phyloP scores from a whole-genome alignment of 192 early-diverging fungal genomes.

The Podila clonocystis region DNA sequence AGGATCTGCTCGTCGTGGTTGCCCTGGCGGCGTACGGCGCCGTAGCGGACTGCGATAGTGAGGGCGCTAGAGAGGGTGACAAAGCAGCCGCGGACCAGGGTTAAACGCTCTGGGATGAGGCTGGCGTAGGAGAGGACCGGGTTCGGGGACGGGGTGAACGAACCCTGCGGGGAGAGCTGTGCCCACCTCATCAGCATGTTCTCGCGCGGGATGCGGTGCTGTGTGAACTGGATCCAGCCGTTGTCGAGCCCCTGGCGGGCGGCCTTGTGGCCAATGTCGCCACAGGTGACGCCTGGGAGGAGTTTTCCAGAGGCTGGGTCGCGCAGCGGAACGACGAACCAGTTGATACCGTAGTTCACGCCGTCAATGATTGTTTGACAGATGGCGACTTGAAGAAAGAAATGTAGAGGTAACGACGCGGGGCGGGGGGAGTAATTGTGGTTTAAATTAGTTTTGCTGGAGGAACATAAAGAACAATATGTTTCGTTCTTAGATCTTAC shows the following conservation, averaged over 20 bases:
- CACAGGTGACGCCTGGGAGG: slow-evolving; percentile 59
- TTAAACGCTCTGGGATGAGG: slow-evolving; percentile 68
- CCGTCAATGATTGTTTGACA: slow-evolving; percentile 65
- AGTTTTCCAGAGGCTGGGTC: slow-evolving; percentile 55
- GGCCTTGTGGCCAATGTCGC: slow-evolving; percentile 67
- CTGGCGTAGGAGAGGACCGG: slow-evolving; percentile 65
- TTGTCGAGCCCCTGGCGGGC: slow-evolving; percentile 69
- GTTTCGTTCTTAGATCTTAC: slow-evolving; percentile 4
- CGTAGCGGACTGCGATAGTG: slow-evolving; percentile 67
- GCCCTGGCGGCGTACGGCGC: slow-evolving; percentile 69
- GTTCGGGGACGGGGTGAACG: slow-evolving; percentile 56
- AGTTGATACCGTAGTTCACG: slow-evolving; percentile 65
- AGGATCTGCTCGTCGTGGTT: slow-evolving; percentile 67
- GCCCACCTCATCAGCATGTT: slow-evolving; percentile 68
- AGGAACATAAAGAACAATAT: no score
- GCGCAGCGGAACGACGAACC: slow-evolving; percentile 72
- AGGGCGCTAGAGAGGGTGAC: slow-evolving; percentile 54
- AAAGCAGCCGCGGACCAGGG: slow-evolving; percentile 46
- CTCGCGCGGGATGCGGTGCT: slow-evolving; percentile 59
- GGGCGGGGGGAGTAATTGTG: no score
- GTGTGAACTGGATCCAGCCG: slow-evolving; percentile 71
- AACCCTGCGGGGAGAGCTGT: slow-evolving; percentile 54
- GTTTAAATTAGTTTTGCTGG: no score
- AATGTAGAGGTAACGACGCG: no score
- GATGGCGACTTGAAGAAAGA: slow-evolving; percentile 49